Base-by-base conservation (phyloP, 1,139 yeast genomes). In the Candida sanyaensis region DNA sequence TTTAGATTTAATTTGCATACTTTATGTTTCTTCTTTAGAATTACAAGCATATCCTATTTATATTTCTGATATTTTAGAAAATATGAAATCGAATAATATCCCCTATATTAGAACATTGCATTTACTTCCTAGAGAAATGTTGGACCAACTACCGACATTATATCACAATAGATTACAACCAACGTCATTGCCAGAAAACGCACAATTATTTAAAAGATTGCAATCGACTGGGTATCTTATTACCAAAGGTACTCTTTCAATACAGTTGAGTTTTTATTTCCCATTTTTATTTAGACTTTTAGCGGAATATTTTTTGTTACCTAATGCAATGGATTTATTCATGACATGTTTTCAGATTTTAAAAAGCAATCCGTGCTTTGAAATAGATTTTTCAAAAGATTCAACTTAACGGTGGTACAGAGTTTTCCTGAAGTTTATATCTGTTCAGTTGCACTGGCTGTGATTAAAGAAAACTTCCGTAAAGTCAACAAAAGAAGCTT, bases 101-200 rank as follows among this genome's bases (percentile, higher is more conserved):
- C 81, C 83, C 0, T 71, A 66, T 51, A 56, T 73, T 48, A 65
- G 62, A 42, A 63, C 73, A 12, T 50, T 63, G n/a, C 65, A 63
- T 52, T 50, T 65, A 12, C 42, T 72, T 4, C 76, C 78, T 2
- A 54, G 52, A 41, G 37, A 45, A 2, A 42, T 61, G 45, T 49
- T 65, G 27, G 60, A 58, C 21, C 53, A 54, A 41, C 53, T 74
- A 32, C 71, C 74, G 0, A 46, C 58, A 11, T 52, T 54, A 23
- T 65, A 62, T 48, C 56, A 63, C 31, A 48, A 48, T 7, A 46
- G 57, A 37, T 56, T 72, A 33, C 71, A 71, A 50, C 75, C 73
- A 10, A 51, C 44, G 41, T 50, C 52, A 21, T 55, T 68, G 5
- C 79, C 78, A 0, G 21, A 58, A 21, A 56, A 57, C 12, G 66